Conservation (phyloP, 331 rosid species). For the Stylosanthes scabra region DNA sequence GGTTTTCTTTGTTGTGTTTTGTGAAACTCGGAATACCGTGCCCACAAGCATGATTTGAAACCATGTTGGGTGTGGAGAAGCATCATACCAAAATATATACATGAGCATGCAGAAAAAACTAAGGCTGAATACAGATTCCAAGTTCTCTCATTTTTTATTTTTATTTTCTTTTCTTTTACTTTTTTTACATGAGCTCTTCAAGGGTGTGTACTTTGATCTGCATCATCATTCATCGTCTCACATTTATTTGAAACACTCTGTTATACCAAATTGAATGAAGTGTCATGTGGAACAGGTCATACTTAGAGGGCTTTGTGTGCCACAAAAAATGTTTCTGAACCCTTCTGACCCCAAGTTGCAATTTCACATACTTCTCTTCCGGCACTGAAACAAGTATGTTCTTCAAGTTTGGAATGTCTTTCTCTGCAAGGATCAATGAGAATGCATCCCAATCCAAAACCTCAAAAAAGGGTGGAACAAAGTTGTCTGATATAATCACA, state of each 20-base stretch:
- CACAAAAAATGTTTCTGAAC: conserved; percentile 90
- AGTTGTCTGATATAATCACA: conserved; percentile 96
- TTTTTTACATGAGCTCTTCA: background rate
- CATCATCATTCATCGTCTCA: conserved; percentile 37
- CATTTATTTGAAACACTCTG: conserved; percentile 80
- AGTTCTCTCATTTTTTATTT: background rate
- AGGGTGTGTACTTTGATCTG: conserved; percentile 1
- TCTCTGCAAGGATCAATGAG: conserved; percentile 83
- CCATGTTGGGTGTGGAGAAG: background rate
- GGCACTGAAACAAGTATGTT: conserved; percentile 72
- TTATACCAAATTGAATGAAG: conserved; percentile 97
- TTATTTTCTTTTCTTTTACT: background rate
- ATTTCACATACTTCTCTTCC: conserved; percentile 70
- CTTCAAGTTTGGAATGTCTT: conserved; percentile 79
- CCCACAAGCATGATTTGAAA: too few relatives aligned
- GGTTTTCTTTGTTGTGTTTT: too few relatives aligned
- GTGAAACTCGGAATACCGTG: too few relatives aligned
- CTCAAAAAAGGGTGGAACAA: conserved; percentile 94
- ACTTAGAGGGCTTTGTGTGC: conserved; percentile 82
- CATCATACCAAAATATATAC: conserved; percentile 2
- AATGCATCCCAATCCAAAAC: conserved; percentile 89
- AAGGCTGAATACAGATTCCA: background rate
- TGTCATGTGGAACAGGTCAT: conserved; percentile 95
- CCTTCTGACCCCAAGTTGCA: conserved; percentile 82
- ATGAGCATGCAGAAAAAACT: background rate